phyloP scores from a whole-genome alignment of 106 monocot genomes.

The Dendrobium chrysotoxum region DNA sequence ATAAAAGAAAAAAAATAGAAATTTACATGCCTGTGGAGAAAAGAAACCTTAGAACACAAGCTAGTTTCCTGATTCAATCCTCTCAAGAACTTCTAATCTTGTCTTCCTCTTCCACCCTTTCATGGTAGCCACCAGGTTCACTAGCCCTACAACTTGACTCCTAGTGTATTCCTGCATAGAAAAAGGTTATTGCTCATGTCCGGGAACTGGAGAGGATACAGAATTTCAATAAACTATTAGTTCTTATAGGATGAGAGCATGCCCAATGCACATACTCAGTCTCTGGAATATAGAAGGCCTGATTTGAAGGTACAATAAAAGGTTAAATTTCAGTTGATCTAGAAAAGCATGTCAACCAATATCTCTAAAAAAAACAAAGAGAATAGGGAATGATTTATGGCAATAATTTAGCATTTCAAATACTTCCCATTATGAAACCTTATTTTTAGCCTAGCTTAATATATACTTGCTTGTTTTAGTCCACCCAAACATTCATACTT shows the following conservation, averaged over 20 bases:
- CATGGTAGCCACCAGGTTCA: slow-evolving; percentile 85
- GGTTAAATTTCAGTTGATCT: neutral
- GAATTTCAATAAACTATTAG: neutral
- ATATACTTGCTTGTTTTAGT: too few species aligned
- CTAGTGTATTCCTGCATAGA: slow-evolving; percentile 65
- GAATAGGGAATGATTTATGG: too few species aligned
- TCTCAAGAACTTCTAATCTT: slow-evolving; percentile 80
- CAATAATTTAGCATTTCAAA: too few species aligned
- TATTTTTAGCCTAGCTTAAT: too few species aligned
- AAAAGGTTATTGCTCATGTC: neutral
- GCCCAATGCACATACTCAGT: slow-evolving; percentile 99
- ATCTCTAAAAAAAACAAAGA: neutral
- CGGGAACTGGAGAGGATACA: neutral
- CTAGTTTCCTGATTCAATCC: slow-evolving; percentile 56
- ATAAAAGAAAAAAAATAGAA: neutral
- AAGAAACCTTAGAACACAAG: neutral
- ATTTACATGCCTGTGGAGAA: slow-evolving; percentile 6
- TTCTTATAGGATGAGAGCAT: slow-evolving; percentile 72
- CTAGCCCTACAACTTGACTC: slow-evolving; percentile 66
- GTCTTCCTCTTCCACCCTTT: slow-evolving; percentile 94
- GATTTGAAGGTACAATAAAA: slow-evolving; percentile 9
- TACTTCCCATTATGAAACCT: too few species aligned
- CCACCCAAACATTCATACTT: too few species aligned
- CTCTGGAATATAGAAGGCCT: slow-evolving; percentile 99
- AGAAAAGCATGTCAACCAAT: neutral